A percentile compares a stretch with the other conserved stretches of the same genome.
Conservation (phyloP, 2,329 filamentous ascomycete species). For the Cladophialophora carrionii region DNA sequence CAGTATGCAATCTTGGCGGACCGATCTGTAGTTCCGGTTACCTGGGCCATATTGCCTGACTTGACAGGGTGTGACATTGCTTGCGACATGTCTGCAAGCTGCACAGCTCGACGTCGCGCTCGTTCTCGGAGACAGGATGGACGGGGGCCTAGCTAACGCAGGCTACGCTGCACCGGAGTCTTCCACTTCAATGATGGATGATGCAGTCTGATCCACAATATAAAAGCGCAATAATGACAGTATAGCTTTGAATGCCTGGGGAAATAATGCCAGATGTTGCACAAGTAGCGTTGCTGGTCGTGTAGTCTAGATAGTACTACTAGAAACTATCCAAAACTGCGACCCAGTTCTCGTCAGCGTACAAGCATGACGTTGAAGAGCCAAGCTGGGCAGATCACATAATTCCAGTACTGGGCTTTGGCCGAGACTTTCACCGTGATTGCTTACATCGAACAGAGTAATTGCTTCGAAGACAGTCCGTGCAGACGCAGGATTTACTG, state of each 20-base stretch:
- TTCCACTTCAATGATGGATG: background rate
- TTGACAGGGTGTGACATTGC: slow-evolving; percentile 11
- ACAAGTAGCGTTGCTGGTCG: background rate
- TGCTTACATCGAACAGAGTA: background rate
- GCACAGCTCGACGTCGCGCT: background rate
- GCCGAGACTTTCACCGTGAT: background rate
- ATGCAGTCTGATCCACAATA: background rate
- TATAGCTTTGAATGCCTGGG: background rate
- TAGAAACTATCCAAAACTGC: background rate
- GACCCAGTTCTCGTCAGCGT: no score
- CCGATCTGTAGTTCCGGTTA: slow-evolving; percentile 2
- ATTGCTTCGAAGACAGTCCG: background rate
- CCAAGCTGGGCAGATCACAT: background rate
- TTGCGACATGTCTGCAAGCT: slow-evolving; percentile 13
- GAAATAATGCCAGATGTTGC: background rate
- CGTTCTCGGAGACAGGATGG: background rate
- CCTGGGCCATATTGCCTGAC: slow-evolving; percentile 24
- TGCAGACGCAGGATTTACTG: background rate
- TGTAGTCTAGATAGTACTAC: background rate
- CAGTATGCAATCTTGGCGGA: background rate
- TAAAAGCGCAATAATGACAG: background rate
- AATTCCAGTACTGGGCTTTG: background rate
- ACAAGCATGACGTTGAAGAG: background rate
- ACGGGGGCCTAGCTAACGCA: background rate
- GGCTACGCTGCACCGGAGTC: background rate